Conservation (phyloP, 495 filamentous ascomycete species). For the Thermochaetoides thermophila region DNA sequence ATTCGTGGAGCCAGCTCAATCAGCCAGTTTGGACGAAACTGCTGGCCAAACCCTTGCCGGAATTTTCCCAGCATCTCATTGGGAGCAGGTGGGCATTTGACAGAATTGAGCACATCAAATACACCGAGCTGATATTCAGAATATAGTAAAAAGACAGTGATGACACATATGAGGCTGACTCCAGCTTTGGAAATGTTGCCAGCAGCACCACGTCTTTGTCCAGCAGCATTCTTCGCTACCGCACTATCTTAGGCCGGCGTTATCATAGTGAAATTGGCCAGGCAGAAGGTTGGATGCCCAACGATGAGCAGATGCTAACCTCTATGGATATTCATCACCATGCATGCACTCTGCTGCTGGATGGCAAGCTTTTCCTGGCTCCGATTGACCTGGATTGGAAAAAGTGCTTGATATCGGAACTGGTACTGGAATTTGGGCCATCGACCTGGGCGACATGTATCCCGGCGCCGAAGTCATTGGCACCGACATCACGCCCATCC, state of each 20-base stretch:
- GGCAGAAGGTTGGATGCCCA: conserved; percentile 11
- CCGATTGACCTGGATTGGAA: too few species aligned
- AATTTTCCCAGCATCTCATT: too few species aligned
- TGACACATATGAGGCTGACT: conserved; percentile 3
- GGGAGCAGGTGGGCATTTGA: too few species aligned
- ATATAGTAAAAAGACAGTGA: too few species aligned
- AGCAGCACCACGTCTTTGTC: conserved; percentile 28
- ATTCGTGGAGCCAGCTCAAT: too few species aligned
- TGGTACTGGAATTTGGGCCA: conserved; percentile 29
- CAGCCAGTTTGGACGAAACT: too few species aligned
- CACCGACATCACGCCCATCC: conserved; percentile 10
- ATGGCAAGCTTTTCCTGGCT: conserved; percentile 39
- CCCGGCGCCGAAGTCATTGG: conserved; percentile 22
- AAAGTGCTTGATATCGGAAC: conserved; percentile 36
- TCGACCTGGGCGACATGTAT: conserved; percentile 43
- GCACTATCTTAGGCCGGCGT: conserved; percentile 25
- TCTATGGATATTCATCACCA: conserved; percentile 16
- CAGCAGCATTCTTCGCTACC: conserved; percentile 31
- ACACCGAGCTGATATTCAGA: too few species aligned
- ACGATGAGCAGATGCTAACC: conserved; percentile 13
- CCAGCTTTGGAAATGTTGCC: background rate
- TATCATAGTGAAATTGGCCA: conserved; percentile 16
- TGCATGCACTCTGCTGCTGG: conserved; percentile 21
- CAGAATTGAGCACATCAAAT: too few species aligned
- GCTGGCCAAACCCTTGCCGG: too few species aligned